Evolutionary conservation across 129 eudicot genomes (phyloP).

Genomic region (Lonicera japonica): DNA sequence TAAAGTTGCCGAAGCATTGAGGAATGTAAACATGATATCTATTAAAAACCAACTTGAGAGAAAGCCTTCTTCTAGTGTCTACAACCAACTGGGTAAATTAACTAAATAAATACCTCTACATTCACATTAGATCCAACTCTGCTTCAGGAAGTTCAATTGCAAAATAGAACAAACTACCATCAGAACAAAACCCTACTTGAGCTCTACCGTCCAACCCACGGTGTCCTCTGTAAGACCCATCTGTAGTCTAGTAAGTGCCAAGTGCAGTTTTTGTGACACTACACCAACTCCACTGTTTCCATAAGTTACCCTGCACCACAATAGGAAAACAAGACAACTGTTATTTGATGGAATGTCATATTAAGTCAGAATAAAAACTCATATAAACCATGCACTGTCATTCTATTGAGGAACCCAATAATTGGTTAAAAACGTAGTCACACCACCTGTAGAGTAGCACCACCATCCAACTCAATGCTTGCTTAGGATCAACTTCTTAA

Average conservation of each 20-base stretch:
- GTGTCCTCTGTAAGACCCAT: slow-evolving; percentile 76
- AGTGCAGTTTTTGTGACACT: slow-evolving; percentile 63
- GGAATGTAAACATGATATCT: background rate
- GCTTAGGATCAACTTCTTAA: too few species aligned
- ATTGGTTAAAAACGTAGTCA: too few species aligned
- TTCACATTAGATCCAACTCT: slow-evolving; percentile 3
- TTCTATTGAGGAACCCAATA: too few species aligned
- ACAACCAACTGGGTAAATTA: background rate
- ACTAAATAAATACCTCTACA: background rate
- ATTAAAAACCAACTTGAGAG: background rate
- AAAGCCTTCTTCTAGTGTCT: background rate
- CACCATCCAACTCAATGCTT: too few species aligned
- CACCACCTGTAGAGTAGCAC: too few species aligned
- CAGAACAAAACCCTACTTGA: slow-evolving; percentile 35
- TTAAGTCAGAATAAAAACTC: too few species aligned
- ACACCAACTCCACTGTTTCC: slow-evolving; percentile 58
- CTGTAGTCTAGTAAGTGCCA: slow-evolving; percentile 68
- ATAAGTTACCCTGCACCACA: slow-evolving; percentile 54
- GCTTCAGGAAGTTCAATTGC: background rate
- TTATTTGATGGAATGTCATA: background rate
- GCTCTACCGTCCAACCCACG: slow-evolving; percentile 66
- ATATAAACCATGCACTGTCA: too few species aligned
- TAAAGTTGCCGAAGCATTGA: too few species aligned
- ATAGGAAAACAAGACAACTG: background rate
- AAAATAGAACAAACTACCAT: background rate